These are phyloP conservation scores for Aspergillus transmontanensis DNA, from an alignment of 2,329 filamentous ascomycete species.

Conservation along the genomic window DNA sequence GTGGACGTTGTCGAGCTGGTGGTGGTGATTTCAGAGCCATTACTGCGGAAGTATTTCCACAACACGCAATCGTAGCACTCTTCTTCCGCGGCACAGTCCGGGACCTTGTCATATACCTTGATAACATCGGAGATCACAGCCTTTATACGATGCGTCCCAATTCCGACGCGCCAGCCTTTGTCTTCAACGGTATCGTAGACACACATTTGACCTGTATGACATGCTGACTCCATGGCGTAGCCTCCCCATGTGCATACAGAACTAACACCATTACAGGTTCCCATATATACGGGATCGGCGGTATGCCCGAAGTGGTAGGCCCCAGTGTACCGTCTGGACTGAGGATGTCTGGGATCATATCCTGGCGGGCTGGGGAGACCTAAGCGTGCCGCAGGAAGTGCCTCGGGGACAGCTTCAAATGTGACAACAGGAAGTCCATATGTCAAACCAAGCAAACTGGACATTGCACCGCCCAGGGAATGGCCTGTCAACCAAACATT, in stretches of 20 bases:
- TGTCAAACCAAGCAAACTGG: conserved; percentile 84
- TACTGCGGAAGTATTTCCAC: conserved; percentile 96
- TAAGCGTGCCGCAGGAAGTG: conserved; percentile 78
- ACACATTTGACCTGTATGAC: conserved; percentile 85
- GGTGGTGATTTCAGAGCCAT: conserved; percentile 73
- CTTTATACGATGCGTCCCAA: conserved; percentile 88
- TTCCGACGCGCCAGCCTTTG: conserved; percentile 87
- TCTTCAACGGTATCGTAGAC: conserved; percentile 91
- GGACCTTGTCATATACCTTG: conserved; percentile 77
- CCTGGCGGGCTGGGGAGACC: conserved; percentile 85
- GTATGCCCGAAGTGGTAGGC: conserved; percentile 93
- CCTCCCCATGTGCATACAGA: conserved; percentile 88
- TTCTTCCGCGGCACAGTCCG: conserved; percentile 74
- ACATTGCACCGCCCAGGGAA: conserved; percentile 86
- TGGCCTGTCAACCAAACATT: conserved; percentile 91
- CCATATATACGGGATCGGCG: conserved; percentile 92
- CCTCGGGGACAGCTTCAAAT: conserved; percentile 91
- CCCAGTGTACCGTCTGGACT: conserved; percentile 72
- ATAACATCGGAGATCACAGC: conserved; percentile 87
- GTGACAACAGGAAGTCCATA: conserved; percentile 90
- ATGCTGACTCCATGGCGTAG: conserved; percentile 91
- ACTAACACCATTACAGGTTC: conserved; percentile 86
- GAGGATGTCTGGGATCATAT: conserved; percentile 69
- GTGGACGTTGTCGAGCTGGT: conserved; percentile 59
- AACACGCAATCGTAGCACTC: conserved; percentile 84